phyloP scores from a whole-genome alignment of 257 asterid genomes.

The Nicotiana benthamiana region DNA sequence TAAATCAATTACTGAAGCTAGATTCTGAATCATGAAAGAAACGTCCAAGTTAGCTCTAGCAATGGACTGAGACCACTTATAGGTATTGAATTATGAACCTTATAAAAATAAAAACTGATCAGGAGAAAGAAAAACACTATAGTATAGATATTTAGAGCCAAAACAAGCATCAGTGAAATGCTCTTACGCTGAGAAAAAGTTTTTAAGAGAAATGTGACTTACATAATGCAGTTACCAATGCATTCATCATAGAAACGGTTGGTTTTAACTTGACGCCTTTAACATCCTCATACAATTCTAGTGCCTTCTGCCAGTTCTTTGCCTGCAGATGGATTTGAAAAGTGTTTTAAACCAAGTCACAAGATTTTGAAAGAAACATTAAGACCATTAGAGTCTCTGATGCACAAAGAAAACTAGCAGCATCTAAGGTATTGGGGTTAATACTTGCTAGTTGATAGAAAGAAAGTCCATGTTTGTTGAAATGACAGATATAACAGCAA shows the following conservation, averaged over 20 bases:
- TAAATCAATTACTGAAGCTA: neutral
- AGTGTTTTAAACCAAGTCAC: neutral
- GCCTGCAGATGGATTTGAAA: conserved; percentile 44
- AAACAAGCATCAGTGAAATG: neutral
- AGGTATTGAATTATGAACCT: neutral
- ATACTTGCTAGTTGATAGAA: neutral
- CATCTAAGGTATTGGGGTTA: neutral
- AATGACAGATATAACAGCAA: neutral
- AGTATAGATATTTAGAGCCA: neutral
- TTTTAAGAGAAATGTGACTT: conserved; percentile 23
- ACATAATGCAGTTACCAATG: conserved; percentile 89
- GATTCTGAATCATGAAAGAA: conserved; percentile 1
- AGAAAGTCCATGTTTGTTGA: neutral
- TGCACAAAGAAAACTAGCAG: neutral
- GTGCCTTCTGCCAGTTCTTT: conserved; percentile 81
- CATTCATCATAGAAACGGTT: conserved; percentile 87
- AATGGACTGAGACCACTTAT: neutral
- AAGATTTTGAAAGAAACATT: neutral
- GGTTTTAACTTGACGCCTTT: conserved; percentile 64
- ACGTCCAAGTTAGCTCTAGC: neutral
- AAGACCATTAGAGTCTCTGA: neutral
- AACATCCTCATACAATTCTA: conserved; percentile 61
- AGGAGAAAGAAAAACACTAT: neutral
- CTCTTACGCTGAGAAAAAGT: neutral
- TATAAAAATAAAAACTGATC: neutral